Evolutionary conservation across 192 early-diverging fungal species (phyloP).

Genomic region (Mortierella antarctica): DNA sequence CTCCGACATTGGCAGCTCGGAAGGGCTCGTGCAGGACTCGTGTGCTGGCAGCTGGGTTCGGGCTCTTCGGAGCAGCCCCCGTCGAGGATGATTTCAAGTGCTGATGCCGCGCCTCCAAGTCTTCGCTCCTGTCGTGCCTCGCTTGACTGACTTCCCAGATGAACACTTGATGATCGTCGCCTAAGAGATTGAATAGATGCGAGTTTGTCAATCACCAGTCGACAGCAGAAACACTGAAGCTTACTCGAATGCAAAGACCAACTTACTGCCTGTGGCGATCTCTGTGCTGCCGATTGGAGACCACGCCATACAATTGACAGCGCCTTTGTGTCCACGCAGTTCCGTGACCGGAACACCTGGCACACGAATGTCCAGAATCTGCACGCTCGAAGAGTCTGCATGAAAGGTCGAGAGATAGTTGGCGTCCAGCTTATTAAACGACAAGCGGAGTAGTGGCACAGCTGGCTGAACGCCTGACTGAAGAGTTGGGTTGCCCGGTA

Average conservation of each 20-base stretch:
- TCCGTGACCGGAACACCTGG: conserved; percentile 90
- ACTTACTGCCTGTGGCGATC: conserved; percentile 86
- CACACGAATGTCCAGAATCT: conserved; percentile 91
- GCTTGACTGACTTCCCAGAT: conserved; percentile 89
- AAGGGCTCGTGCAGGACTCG: conserved; percentile 62
- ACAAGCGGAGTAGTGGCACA: conserved; percentile 78
- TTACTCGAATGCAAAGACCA: background rate
- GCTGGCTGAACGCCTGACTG: conserved; percentile 53
- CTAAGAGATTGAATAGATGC: conserved; percentile 55
- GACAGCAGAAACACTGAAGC: no score
- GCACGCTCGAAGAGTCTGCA: conserved; percentile 82
- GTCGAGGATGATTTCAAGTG: conserved; percentile 44
- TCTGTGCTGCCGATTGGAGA: conserved; percentile 81
- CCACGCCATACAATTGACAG: conserved; percentile 91
- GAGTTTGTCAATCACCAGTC: background rate
- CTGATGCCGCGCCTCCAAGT: conserved; percentile 40
- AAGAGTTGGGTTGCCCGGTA: conserved; percentile 19
- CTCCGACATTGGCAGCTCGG: conserved; percentile 66
- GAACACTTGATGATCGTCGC: conserved; percentile 89
- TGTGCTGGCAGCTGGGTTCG: conserved; percentile 36
- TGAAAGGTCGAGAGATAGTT: conserved; percentile 95
- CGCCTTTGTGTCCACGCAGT: conserved; percentile 79
- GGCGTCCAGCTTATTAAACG: conserved; percentile 91
- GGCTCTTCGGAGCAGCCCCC: conserved; percentile 13
- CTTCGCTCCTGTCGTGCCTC: conserved; percentile 53